A percentile compares a stretch with the other conserved stretches of the same genome.
phyloP scores from a whole-genome alignment of 2,329 filamentous ascomycete genomes.

The Elsinoe fawcettii region DNA sequence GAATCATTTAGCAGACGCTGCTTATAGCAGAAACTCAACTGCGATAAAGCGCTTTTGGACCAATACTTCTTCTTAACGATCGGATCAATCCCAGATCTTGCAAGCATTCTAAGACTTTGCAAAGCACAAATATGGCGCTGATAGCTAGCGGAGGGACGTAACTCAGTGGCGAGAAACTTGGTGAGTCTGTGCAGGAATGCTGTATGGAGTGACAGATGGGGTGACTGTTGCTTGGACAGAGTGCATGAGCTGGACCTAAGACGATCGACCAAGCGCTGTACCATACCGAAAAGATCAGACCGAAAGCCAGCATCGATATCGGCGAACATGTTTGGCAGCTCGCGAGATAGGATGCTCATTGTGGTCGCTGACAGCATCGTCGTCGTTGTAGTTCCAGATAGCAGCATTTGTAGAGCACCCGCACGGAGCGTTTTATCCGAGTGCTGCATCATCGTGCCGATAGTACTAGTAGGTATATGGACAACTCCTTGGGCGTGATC shows the following conservation, averaged over 20 bases:
- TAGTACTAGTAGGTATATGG: slow-evolving; percentile 18
- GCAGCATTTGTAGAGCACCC: slow-evolving; percentile 61
- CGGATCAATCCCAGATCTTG: slow-evolving; percentile 60
- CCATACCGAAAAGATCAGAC: slow-evolving; percentile 67
- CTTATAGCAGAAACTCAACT: slow-evolving; percentile 44
- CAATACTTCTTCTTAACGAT: slow-evolving; percentile 32
- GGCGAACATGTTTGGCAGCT: slow-evolving; percentile 65
- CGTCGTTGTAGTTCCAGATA: slow-evolving; percentile 66
- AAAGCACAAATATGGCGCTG: slow-evolving; percentile 79
- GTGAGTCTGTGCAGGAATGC: slow-evolving; percentile 69
- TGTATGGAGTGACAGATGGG: slow-evolving; percentile 42
- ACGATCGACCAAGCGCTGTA: slow-evolving; percentile 69
- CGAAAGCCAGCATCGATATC: slow-evolving; percentile 82
- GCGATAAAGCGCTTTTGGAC: slow-evolving; percentile 43
- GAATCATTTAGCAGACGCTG: slow-evolving; percentile 36
- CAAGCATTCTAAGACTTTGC: slow-evolving; percentile 59
- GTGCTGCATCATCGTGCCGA: not conserved
- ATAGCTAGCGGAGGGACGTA: slow-evolving; percentile 77
- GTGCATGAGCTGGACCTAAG: slow-evolving; percentile 39
- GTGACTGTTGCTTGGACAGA: slow-evolving; percentile 42
- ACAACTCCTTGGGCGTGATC: slow-evolving; percentile 17
- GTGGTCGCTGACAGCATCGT: slow-evolving; percentile 59
- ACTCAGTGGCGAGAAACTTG: slow-evolving; percentile 61
- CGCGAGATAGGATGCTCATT: slow-evolving; percentile 54
- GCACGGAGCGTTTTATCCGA: not conserved